phyloP scores from a whole-genome alignment of 768 basidiomycete genomes.

The Calocybe gangraenosa region DNA sequence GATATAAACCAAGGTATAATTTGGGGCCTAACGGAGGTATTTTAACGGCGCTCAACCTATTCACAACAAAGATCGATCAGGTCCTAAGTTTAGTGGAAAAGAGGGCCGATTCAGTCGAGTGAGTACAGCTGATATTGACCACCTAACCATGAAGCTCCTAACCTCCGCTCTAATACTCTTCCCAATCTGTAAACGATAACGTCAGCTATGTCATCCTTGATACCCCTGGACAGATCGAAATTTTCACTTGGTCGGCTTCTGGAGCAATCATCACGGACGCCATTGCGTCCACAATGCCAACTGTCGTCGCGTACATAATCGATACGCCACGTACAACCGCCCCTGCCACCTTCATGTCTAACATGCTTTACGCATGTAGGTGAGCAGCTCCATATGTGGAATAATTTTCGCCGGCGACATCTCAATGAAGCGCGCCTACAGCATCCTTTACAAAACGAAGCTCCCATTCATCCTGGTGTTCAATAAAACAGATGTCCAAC shows the following conservation, averaged over 20 bases:
- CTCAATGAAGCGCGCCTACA: conserved; percentile 23
- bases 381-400: conserved; percentile 20
- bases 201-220: conserved; percentile 89
- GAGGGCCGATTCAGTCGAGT: conserved; percentile 85
- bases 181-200: too few species aligned
- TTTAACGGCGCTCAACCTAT: conserved; percentile 92
- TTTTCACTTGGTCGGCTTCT: conserved; percentile 99
- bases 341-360: conserved; percentile 98
- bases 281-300: conserved; percentile 87
- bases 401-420: background rate
- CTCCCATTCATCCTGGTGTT: conserved; percentile 97
- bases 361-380: conserved; percentile 99
- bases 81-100: conserved; percentile 91
- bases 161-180: too few species aligned
- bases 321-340: conserved; percentile 94
- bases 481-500: conserved; percentile 94
- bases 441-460: conserved; percentile 97
- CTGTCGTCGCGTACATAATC: conserved; percentile 94
- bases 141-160: too few species aligned
- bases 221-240: conserved; percentile 99
- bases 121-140: conserved; percentile 33
- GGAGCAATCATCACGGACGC: conserved; percentile 99
- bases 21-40: conserved; percentile 98
- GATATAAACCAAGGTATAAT: conserved; percentile 70
- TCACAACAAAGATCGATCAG: conserved; percentile 99